These are phyloP conservation scores for Pythium angustatum DNA, from an alignment of 352 stramenopile genomes.

Conservation along the genomic window DNA sequence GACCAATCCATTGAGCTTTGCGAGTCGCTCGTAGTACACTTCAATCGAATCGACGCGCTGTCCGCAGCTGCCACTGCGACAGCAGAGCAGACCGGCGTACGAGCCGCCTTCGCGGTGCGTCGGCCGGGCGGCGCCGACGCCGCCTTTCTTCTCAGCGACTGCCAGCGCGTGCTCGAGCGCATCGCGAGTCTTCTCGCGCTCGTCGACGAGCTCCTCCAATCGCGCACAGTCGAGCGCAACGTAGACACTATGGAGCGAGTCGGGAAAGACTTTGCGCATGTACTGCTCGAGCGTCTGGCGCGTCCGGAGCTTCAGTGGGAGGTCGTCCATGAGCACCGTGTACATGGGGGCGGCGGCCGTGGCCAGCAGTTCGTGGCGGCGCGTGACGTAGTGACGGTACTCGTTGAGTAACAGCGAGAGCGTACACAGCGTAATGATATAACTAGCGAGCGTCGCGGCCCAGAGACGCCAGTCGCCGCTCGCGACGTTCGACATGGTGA, in stretches of 20 bases:
- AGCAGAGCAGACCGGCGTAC: constrained; percentile 43
- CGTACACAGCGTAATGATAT: constrained; percentile 51
- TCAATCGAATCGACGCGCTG: constrained; percentile 61
- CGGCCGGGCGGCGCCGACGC: constrained; percentile 28
- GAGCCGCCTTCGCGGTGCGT: constrained; percentile 50
- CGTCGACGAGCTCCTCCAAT: constrained; percentile 52
- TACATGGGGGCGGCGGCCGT: constrained; percentile 65
- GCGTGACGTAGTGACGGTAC: constrained; percentile 62
- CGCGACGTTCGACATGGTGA: constrained; percentile 79
- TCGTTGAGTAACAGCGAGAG: constrained; percentile 62
- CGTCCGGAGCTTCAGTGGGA: constrained; percentile 60
- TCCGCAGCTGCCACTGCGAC: constrained; percentile 39
- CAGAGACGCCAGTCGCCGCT: constrained; percentile 56
- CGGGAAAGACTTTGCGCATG: constrained; percentile 70
- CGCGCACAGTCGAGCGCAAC: constrained; percentile 67
- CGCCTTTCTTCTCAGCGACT: constrained; percentile 39
- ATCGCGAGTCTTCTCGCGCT: constrained; percentile 49
- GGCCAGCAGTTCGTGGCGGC: constrained; percentile 60
- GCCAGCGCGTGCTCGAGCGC: constrained; percentile 58
- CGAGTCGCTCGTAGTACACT: constrained; percentile 55
- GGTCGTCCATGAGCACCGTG: constrained; percentile 70
- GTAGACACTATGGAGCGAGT: constrained; percentile 60
- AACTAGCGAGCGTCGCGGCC: constrained; percentile 56
- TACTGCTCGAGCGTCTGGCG: constrained; percentile 67
- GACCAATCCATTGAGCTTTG: constrained; percentile 58